These are phyloP conservation scores for Cystofilobasidium macerans DNA, from an alignment of 768 basidiomycete species.

Conservation along the genomic window DNA sequence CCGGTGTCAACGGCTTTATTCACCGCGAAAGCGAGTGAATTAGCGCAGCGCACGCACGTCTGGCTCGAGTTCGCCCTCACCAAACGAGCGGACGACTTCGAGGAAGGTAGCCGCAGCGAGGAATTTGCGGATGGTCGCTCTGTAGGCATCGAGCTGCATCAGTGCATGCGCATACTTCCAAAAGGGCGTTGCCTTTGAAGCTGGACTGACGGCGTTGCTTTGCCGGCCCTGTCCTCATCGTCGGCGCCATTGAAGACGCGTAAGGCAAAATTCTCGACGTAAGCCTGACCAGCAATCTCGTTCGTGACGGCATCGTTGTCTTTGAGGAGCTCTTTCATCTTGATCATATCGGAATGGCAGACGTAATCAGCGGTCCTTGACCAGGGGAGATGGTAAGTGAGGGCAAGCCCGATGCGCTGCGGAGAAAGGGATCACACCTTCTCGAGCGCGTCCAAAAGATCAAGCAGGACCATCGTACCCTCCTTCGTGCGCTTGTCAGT, in stretches of 20 bases:
- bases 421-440: conserved; percentile 36
- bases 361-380: too few relatives aligned
- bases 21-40: neutral
- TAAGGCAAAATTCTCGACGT: conserved; percentile 89
- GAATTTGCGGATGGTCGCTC: conserved; percentile 86
- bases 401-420: neutral
- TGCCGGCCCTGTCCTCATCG: conserved; percentile 72
- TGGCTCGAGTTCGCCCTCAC: conserved; percentile 33
- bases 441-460: conserved; percentile 68
- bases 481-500: conserved; percentile 52
- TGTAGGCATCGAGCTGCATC: too few relatives aligned
- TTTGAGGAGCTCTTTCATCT: conserved; percentile 65
- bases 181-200: too few relatives aligned
- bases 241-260: conserved; percentile 81
- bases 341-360: too few relatives aligned
- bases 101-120: conserved; percentile 89
- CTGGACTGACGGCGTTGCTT: conserved; percentile 55
- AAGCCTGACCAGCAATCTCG: conserved; percentile 71
- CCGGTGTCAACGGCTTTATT: too few relatives aligned
- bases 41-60: conserved; percentile 31
- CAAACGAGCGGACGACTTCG: conserved; percentile 56
- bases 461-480: conserved; percentile 58
- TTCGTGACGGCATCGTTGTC: conserved; percentile 68
- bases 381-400: neutral
- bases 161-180: too few relatives aligned